phyloP scores from a whole-genome alignment of 2,329 filamentous ascomycete genomes.

The Proliferodiscus dingleyae region DNA sequence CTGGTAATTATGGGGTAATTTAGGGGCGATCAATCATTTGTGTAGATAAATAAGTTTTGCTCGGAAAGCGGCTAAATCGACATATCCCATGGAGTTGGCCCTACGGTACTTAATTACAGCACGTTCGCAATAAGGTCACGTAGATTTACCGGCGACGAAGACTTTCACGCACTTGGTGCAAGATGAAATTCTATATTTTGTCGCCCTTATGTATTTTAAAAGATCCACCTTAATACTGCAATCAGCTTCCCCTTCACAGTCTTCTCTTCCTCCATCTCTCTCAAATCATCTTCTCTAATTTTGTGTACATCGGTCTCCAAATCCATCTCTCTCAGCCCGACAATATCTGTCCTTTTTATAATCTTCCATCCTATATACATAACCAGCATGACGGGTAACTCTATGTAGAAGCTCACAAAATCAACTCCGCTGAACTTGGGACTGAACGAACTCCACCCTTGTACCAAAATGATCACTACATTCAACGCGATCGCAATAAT shows the following conservation, averaged over 20 bases:
- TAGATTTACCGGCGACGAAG: too few species aligned
- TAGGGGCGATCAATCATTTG: too few species aligned
- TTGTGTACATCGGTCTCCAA: conserved; percentile 43
- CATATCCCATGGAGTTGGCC: too few species aligned
- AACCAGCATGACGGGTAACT: conserved; percentile 54
- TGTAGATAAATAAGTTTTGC: too few species aligned
- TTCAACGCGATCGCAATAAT: conserved; percentile 53
- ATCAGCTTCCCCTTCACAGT: conserved; percentile 25
- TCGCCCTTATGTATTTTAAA: conserved; percentile 11
- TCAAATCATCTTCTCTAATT: conserved; percentile 26
- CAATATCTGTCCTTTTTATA: conserved; percentile 42
- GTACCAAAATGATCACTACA: conserved; percentile 54
- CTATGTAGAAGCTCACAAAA: conserved; percentile 61
- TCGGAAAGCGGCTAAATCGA: too few species aligned
- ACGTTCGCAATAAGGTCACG: too few species aligned
- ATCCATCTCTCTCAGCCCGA: conserved; percentile 44
- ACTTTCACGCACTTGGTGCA: too few species aligned
- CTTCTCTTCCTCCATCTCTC: conserved; percentile 20
- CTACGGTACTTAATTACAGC: too few species aligned
- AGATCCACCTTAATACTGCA: conserved; percentile 27
- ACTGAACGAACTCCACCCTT: conserved; percentile 60
- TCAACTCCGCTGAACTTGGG: conserved; percentile 52
- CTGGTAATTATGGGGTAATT: too few species aligned
- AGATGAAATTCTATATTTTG: too few species aligned
- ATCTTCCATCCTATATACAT: conserved; percentile 53